A percentile compares a stretch with the other conserved stretches of the same genome.
Evolutionary conservation across 352 stramenopile genomes (phyloP).

Genomic region (Pythium brachiatum): DNA sequence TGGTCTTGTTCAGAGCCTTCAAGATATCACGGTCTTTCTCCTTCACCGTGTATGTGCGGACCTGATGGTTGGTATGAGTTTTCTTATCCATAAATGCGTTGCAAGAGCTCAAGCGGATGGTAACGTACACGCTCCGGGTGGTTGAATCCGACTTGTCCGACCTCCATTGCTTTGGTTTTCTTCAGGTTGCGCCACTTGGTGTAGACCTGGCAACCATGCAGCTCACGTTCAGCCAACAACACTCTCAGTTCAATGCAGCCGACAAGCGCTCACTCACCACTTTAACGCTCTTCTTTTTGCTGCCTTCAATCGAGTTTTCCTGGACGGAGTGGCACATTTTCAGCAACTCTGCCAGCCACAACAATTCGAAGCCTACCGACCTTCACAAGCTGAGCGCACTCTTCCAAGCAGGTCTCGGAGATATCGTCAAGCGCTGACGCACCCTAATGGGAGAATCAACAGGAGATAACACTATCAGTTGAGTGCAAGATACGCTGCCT

Average conservation of each 20-base stretch:
- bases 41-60: conserved; percentile 65
- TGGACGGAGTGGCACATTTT: conserved; percentile 18
- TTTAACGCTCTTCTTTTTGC: conserved; percentile 88
- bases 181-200: conserved; percentile 92
- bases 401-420: conserved; percentile 76
- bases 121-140: conserved; percentile 56
- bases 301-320: conserved; percentile 94
- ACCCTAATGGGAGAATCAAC: conserved; percentile 34
- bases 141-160: conserved; percentile 88
- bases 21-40: conserved; percentile 88
- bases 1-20: conserved; percentile 87
- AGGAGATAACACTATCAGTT: not conserved
- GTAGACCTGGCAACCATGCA: conserved; percentile 66
- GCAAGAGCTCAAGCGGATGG: not conserved
- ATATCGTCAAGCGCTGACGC: conserved; percentile 77
- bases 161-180: conserved; percentile 89
- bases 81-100: too few species aligned
- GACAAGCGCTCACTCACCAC: conserved; percentile 42
- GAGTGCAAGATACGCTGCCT: not conserved
- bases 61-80: conserved; percentile 25
- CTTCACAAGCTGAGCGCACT: conserved; percentile 92
- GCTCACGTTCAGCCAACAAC: not conserved
- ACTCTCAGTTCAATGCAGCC: not conserved
- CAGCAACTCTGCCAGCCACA: not conserved
- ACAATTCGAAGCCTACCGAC: conserved; percentile 26